These are phyloP conservation scores for Daphne laureola DNA, from an alignment of 441 rosid genomes.

Conservation along the genomic window DNA sequence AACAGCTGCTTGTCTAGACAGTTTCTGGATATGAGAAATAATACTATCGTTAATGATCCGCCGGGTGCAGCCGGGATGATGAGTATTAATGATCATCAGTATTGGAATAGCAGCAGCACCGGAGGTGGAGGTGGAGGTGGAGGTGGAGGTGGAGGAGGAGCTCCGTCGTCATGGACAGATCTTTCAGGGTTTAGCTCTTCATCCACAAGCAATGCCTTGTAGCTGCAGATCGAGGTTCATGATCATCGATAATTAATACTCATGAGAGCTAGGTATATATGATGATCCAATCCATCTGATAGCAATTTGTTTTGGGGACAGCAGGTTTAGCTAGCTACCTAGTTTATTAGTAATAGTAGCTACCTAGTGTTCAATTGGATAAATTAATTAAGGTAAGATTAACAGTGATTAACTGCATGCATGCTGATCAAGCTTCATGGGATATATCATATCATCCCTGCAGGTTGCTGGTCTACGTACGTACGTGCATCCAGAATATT, in stretches of 20 bases:
- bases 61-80: too few relatives aligned
- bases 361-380: slow-evolving; percentile 23
- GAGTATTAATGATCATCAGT: slow-evolving; percentile 45
- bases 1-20: slow-evolving; percentile 62
- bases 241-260: too few relatives aligned
- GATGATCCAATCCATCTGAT: slow-evolving; percentile 7
- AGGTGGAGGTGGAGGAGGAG: slow-evolving; percentile 3
- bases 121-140: too few relatives aligned
- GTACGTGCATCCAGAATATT: neutral
- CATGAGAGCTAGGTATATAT: slow-evolving; percentile 18
- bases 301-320: slow-evolving; percentile 19
- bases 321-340: slow-evolving; percentile 18
- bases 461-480: too few relatives aligned
- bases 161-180: slow-evolving; percentile 81
- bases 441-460: too few relatives aligned
- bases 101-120: slow-evolving; percentile 36
- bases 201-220: slow-evolving; percentile 41
- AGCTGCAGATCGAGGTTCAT: slow-evolving; percentile 17
- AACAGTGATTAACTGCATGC: neutral
- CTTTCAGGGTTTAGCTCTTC: slow-evolving; percentile 72
- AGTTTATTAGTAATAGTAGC: too few relatives aligned
- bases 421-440: too few relatives aligned
- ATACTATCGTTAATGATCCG: too few relatives aligned
- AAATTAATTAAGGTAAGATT: neutral
- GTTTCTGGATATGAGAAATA: slow-evolving; percentile 24